phyloP scores from a whole-genome alignment of 192 early-diverging fungal species.

The Coemansia sp. region DNA sequence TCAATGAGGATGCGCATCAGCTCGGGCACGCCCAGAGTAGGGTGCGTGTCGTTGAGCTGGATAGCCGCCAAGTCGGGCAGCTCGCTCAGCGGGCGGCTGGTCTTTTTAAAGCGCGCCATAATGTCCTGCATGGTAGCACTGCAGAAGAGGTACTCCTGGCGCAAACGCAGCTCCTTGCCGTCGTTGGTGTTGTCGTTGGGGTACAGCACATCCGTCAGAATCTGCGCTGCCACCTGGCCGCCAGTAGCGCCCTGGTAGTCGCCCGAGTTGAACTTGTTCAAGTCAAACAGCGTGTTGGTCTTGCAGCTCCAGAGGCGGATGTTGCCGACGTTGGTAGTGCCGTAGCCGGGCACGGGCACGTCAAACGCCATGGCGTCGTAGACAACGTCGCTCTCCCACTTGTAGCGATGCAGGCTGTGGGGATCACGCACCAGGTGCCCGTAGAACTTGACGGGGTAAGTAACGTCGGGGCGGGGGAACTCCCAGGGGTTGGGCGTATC shows the following conservation, averaged over 20 bases:
- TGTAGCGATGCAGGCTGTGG: constrained; percentile 61
- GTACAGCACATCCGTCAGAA: constrained; percentile 93
- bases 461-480: constrained; percentile 87
- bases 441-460: constrained; percentile 86
- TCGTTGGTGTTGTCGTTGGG: constrained; percentile 98
- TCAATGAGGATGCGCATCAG: constrained; percentile 91
- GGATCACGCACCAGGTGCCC: constrained; percentile 82
- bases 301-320: constrained; percentile 97
- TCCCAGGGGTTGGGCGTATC: constrained; percentile 98
- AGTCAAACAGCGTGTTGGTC: constrained; percentile 84
- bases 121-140: constrained; percentile 85
- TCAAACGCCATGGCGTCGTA: constrained; percentile 95
- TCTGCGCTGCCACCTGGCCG: constrained; percentile 89
- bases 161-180: constrained; percentile 93
- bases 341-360: constrained; percentile 94
- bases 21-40: constrained; percentile 91
- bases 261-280: constrained; percentile 82
- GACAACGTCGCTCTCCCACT: constrained; percentile 84
- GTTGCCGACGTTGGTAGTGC: constrained; percentile 94
- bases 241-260: constrained; percentile 90
- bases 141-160: constrained; percentile 98
- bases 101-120: constrained; percentile 92
- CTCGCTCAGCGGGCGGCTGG: constrained; percentile 74
- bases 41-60: constrained; percentile 98
- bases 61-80: constrained; percentile 94